phyloP scores from a whole-genome alignment of 2,329 filamentous ascomycete species.

The Cordyceps militaris region DNA sequence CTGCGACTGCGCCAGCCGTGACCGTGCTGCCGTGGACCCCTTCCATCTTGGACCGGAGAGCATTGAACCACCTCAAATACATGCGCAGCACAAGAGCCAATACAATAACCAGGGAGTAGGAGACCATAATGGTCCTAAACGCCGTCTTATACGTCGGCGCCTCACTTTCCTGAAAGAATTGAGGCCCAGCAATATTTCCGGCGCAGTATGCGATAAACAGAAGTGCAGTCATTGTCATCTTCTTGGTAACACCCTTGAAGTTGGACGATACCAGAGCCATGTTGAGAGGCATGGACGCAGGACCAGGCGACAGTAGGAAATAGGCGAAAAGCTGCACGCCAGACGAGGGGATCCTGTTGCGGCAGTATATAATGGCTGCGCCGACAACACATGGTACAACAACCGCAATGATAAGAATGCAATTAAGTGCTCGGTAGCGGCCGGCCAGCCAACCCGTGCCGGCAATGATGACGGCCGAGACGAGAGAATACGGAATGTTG shows the following conservation, averaged over 20 bases:
- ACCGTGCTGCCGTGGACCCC: constrained; percentile 38
- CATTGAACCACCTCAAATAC: constrained; percentile 42
- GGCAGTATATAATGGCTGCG: constrained; percentile 45
- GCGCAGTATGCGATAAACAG: constrained; percentile 49
- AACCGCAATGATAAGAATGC: constrained; percentile 42
- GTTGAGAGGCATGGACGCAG: constrained; percentile 46
- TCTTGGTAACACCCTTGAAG: constrained; percentile 51
- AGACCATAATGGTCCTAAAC: constrained; percentile 49
- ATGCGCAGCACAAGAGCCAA: constrained; percentile 37
- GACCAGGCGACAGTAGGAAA: constrained; percentile 48
- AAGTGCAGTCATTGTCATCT: constrained; percentile 51
- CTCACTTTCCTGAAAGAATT: constrained; percentile 44
- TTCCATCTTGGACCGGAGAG: constrained; percentile 33
- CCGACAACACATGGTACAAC: constrained; percentile 46
- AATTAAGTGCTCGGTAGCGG: constrained; percentile 43
- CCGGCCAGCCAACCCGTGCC: constrained; percentile 45
- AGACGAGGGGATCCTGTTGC: constrained; percentile 29
- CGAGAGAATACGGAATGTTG: constrained; percentile 51
- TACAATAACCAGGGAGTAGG: constrained; percentile 43
- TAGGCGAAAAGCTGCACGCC: constrained; percentile 49
- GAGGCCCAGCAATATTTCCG: constrained; percentile 50
- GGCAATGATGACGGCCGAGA: constrained; percentile 41
- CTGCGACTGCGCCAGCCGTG: constrained; percentile 32
- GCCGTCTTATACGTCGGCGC: constrained; percentile 46
- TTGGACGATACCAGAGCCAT: constrained; percentile 50